A percentile compares a stretch with the other conserved stretches of the same genome.
Evolutionary conservation across 208 protist genomes (phyloP).

Genomic region (Acanthamoeba pearcei): DNA sequence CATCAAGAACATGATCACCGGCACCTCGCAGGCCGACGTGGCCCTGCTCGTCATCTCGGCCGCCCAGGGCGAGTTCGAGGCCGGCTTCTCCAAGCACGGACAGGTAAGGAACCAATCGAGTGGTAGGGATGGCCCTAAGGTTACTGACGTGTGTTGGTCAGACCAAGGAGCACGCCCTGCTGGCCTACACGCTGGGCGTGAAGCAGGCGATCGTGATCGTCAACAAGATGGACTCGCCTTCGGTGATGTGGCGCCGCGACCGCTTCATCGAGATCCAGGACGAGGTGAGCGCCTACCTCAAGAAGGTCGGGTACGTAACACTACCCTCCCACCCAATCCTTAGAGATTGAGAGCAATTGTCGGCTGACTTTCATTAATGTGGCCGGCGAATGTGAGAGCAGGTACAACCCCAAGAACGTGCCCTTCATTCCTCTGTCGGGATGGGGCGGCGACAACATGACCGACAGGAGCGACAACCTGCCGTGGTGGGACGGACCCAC

Average conservation of each 20-base stretch:
- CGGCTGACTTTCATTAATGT: too few relatives aligned
- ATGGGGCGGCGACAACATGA: constrained; percentile 97
- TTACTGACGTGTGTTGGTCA: not conserved
- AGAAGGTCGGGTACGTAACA: constrained; percentile 91
- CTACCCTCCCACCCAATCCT: too few relatives aligned
- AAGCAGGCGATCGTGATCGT: constrained; percentile 93
- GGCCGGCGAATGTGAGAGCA: too few relatives aligned
- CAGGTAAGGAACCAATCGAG: constrained; percentile 72
- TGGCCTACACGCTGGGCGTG: constrained; percentile 92
- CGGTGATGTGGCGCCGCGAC: constrained; percentile 92
- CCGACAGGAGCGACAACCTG: constrained; percentile 92
- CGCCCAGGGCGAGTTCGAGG: constrained; percentile 89
- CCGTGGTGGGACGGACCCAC: constrained; percentile 94
- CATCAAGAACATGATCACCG: constrained; percentile 99
- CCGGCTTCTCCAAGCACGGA: constrained; percentile 89
- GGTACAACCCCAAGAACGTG: constrained; percentile 94
- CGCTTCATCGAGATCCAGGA: constrained; percentile 88
- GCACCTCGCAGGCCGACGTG: constrained; percentile 91
- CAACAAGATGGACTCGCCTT: constrained; percentile 94
- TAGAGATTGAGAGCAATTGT: too few relatives aligned
- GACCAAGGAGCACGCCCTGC: constrained; percentile 93
- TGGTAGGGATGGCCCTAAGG: too few relatives aligned
- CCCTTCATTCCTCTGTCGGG: constrained; percentile 96
- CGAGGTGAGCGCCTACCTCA: constrained; percentile 79
- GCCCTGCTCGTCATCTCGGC: constrained; percentile 93